Base-by-base conservation (phyloP, 495 filamentous ascomycete genomes). In the Filosporella fistucella region DNA sequence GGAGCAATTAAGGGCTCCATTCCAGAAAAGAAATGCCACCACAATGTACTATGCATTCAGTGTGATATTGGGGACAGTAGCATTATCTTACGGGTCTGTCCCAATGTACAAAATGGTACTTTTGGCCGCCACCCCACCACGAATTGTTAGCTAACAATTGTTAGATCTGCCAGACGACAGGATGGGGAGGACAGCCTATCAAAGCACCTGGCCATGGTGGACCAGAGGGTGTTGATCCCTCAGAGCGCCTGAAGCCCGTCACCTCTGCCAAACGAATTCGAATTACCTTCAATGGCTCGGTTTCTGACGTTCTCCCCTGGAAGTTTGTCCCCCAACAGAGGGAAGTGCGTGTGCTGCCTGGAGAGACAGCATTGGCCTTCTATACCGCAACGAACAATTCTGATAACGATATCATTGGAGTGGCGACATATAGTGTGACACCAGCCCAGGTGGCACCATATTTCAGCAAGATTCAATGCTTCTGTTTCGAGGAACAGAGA, bases 391-490 rank as follows among this genome's bases (percentile, higher is more conserved):
- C 88, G 34, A 99, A 99, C 66, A 82, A 81, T 51, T 85, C 85
- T 57, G 76, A 83, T 25, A 74, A 85, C 52, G 93, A 97, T 68
- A 96, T 99, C 52, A 96, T 99, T 58, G 94, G 94, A 33, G 88
- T 99, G 20, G 94, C 94, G 30, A 99, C 94, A 9, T 99, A 99
- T 64, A 89, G 85, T 63, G 94, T 99, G 39, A 96, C 89, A 10
- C 94, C 94, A 8, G 91, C 80, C 11, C 94, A 97, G 71, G 88
- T 95, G 22, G 91, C 94, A 22, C 91, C 88, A 3, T 99, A 99
- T 62, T 99, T 99, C 65, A 89, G 85, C 76, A 99, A 99, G 76
- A 99, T 99, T 42, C 94, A 99, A 68, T 99, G 94, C 58, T 99
- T 99, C 68, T 99, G 94, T 64, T 99, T 99, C 62, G 94, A 99